Percentiles rank a stretch among this genome's conserved stretches.
Conservation (phyloP, 208 protist genomes). For the Leishmania martiniquensis region DNA sequence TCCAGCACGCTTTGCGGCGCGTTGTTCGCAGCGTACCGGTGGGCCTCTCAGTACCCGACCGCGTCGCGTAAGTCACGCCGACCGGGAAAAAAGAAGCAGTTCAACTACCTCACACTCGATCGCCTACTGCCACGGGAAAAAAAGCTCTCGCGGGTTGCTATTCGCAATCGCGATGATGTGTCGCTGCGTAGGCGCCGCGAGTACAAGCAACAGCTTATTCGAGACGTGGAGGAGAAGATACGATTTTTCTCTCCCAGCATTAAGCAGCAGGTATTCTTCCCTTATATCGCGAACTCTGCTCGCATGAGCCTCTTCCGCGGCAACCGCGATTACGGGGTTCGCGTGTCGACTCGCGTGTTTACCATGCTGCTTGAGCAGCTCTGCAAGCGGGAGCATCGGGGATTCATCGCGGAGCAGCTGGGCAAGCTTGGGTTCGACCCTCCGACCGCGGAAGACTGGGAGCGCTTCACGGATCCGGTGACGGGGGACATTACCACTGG, state of each 20-base stretch:
- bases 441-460: constrained; percentile 53
- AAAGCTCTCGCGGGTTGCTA: constrained; percentile 8
- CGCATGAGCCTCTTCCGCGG: constrained; percentile 37
- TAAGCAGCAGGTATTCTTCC: constrained; percentile 72
- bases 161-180: constrained; percentile 62
- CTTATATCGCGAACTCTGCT: constrained; percentile 10
- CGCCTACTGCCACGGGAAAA: constrained; percentile 23
- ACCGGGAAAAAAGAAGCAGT: constrained; percentile 46
- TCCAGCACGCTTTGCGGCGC: background rate
- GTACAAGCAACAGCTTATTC: constrained; percentile 49
- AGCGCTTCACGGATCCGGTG: constrained; percentile 50
- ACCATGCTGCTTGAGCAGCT: constrained; percentile 48
- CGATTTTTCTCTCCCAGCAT: constrained; percentile 65
- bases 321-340: constrained; percentile 32
- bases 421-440: constrained; percentile 31
- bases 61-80: background rate
- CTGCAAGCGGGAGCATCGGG: constrained; percentile 40
- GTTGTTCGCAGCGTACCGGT: background rate
- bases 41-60: constrained; percentile 1
- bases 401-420: constrained; percentile 53
- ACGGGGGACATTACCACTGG: constrained; percentile 71
- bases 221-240: constrained; percentile 62
- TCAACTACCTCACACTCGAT: constrained; percentile 80
- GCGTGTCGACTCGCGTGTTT: constrained; percentile 28
- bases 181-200: constrained; percentile 27